Conservation (phyloP, 768 basidiomycete genomes). For the Russula olivacea region DNA sequence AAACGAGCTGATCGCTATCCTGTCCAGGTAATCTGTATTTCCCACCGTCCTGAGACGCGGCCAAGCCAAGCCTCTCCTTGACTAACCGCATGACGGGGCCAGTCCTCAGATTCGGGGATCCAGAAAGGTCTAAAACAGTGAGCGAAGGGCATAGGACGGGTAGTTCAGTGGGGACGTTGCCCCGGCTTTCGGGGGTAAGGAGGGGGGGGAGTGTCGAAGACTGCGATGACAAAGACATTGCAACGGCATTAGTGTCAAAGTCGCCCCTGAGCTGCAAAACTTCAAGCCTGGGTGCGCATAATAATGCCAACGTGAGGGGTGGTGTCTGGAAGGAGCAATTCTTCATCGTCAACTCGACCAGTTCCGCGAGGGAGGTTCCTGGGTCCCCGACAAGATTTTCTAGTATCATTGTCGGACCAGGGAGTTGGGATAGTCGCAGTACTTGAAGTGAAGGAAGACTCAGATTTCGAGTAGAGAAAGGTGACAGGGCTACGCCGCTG, state of each 20-base stretch:
- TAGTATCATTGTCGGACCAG: background rate
- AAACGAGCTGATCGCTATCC: conserved; percentile 5
- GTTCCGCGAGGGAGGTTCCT: conserved; percentile 17
- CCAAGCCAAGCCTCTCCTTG: conserved; percentile 12
- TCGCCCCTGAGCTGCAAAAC: conserved; percentile 6
- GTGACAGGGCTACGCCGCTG: background rate
- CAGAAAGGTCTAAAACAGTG: conserved; percentile 16
- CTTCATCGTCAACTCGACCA: conserved; percentile 18
- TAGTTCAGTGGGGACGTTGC: background rate
- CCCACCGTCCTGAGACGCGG: conserved; percentile 5
- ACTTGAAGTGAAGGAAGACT: conserved; percentile 20
- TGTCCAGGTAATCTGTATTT: conserved; percentile 1
- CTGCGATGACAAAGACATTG: conserved; percentile 3
- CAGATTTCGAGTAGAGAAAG: background rate
- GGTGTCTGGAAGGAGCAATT: background rate
- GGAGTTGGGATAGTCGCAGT: conserved; percentile 1
- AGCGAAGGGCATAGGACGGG: conserved; percentile 23
- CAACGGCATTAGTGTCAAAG: conserved; percentile 4
- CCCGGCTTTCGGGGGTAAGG: background rate
- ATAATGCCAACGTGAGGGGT: background rate
- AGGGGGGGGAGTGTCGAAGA: background rate
- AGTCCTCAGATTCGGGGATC: conserved; percentile 10
- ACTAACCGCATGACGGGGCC: conserved; percentile 23
- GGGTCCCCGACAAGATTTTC: background rate
- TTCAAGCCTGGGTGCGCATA: conserved; percentile 5